A percentile compares a stretch with the other conserved stretches of the same genome.
These are phyloP conservation scores for Cinnamomum chago DNA, from an alignment of 164 flowering plant species.

Conservation along the genomic window DNA sequence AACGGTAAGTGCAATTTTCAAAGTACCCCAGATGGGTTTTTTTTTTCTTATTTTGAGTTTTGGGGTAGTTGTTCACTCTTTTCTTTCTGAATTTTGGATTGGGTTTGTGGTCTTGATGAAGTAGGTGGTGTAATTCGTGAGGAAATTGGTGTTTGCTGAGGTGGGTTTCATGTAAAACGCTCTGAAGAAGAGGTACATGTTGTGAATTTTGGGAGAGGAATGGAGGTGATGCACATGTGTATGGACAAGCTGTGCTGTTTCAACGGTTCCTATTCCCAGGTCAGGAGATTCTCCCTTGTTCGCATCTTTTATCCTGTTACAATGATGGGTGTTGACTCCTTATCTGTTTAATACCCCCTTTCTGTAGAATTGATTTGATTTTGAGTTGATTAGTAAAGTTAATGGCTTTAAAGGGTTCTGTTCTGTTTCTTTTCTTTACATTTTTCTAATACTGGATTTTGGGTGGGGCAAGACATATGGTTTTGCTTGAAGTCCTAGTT, in stretches of 20 bases:
- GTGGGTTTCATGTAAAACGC: conserved; percentile 11
- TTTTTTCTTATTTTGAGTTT: neutral
- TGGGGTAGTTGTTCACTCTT: neutral
- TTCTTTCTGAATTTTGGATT: conserved; percentile 1
- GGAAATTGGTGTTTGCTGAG: neutral
- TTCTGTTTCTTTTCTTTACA: neutral
- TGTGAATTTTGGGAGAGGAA: conserved; percentile 18
- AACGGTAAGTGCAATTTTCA: conserved; percentile 27
- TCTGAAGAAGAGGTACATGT: conserved; percentile 29
- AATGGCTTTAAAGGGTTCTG: neutral
- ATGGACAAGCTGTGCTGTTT: conserved; percentile 34
- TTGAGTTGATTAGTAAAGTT: neutral
- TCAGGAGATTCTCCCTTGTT: conserved; percentile 3
- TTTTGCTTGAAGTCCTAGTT: neutral
- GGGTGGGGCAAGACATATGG: neutral
- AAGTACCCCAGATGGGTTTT: conserved; percentile 9
- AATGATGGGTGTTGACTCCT: neutral
- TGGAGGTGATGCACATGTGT: conserved; percentile 13
- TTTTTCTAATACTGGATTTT: neutral
- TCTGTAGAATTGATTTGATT: neutral
- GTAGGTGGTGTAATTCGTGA: conserved; percentile 3
- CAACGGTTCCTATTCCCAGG: conserved; percentile 25
- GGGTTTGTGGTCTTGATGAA: neutral
- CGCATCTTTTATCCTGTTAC: neutral
- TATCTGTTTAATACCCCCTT: neutral